Percentiles rank a stretch among this genome's conserved stretches.
Conservation (phyloP, 73 alveolate genomes). For the Stentor coeruleus region DNA sequence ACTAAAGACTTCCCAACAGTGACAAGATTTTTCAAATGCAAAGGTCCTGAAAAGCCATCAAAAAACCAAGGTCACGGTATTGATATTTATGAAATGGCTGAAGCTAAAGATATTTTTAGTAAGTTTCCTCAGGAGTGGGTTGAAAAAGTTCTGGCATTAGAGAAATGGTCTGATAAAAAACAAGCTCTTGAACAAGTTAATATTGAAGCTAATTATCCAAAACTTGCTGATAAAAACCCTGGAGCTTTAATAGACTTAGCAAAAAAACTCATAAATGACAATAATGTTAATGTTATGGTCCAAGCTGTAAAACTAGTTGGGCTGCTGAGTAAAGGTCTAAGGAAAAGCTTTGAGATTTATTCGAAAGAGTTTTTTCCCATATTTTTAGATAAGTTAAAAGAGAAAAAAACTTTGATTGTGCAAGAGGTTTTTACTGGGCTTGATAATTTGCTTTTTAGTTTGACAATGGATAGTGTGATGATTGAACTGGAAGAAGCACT, state of each 20-base stretch:
- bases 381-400: not conserved
- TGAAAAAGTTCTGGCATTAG: not conserved
- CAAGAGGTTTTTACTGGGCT: not conserved
- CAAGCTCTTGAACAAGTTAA: not conserved
- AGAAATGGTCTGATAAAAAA: slow-evolving; percentile 18
- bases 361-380: not conserved
- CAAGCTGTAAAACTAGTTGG: not conserved
- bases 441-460: not conserved
- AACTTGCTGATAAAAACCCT: not conserved
- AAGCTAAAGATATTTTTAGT: not conserved
- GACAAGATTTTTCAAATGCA: slow-evolving; percentile 40
- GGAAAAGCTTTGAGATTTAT: not conserved
- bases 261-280: slow-evolving; percentile 9
- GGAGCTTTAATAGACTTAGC: not conserved
- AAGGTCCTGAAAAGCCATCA: slow-evolving; percentile 36
- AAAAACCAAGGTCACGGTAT: too few relatives aligned
- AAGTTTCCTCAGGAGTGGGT: not conserved
- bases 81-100: not conserved
- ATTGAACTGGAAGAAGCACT: not conserved
- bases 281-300: slow-evolving; percentile 17
- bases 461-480: slow-evolving; percentile 1
- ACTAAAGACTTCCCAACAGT: slow-evolving; percentile 37
- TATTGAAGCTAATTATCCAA: not conserved
- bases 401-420: not conserved
- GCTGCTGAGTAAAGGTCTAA: not conserved